These are phyloP conservation scores for Aspergillus felis DNA, from an alignment of 2,329 filamentous ascomycete species.

Conservation along the genomic window DNA sequence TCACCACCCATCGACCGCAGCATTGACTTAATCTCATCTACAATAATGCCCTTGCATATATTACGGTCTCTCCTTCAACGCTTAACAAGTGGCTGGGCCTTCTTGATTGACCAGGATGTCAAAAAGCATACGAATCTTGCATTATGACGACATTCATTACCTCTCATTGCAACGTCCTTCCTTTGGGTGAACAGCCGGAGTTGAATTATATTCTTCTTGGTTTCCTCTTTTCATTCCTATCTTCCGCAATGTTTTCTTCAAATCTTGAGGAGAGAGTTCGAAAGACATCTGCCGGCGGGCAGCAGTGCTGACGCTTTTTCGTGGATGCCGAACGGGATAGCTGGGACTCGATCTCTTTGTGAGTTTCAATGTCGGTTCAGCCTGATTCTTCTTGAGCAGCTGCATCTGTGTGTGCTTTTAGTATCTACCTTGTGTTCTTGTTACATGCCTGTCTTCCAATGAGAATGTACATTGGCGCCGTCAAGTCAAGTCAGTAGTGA, in stretches of 20 bases:
- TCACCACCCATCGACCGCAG: slow-evolving; percentile 2
- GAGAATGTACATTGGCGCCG: background rate
- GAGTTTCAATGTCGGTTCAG: background rate
- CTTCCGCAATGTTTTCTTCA: slow-evolving; percentile 5
- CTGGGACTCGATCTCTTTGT: background rate
- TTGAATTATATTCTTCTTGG: slow-evolving; percentile 14
- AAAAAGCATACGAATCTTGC: slow-evolving; percentile 24
- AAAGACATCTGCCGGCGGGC: slow-evolving; percentile 5
- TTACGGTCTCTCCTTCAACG: slow-evolving; percentile 20
- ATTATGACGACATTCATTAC: slow-evolving; percentile 23
- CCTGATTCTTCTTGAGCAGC: slow-evolving; percentile 14
- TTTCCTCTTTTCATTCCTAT: slow-evolving; percentile 7
- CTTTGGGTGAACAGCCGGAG: slow-evolving; percentile 17
- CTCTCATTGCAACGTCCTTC: slow-evolving; percentile 16
- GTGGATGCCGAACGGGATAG: background rate
- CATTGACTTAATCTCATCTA: slow-evolving; percentile 1
- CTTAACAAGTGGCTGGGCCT: slow-evolving; percentile 24
- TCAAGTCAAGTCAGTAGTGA: background rate
- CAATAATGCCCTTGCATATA: slow-evolving; percentile 18
- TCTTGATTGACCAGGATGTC: slow-evolving; percentile 25
- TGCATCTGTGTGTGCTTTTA: background rate
- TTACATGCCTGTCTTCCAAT: background rate
- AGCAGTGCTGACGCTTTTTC: slow-evolving; percentile 14
- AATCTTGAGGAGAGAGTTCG: background rate
- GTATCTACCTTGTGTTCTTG: background rate